Conservation (phyloP, 2,329 filamentous ascomycete genomes). For the Amylocarpus encephaloides region DNA sequence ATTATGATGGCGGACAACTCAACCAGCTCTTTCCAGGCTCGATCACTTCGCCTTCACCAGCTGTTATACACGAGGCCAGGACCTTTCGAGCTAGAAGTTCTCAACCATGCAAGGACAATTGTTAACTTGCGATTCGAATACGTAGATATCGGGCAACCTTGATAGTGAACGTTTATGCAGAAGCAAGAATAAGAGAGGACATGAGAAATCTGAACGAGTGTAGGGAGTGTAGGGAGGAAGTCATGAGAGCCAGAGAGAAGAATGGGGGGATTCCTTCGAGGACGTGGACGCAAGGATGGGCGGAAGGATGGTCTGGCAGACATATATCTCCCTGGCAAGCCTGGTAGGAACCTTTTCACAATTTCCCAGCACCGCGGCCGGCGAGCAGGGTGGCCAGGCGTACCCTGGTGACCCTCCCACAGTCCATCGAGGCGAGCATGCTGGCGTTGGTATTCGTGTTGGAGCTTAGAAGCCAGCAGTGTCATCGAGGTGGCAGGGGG, state of each 20-base stretch:
- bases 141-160: neutral
- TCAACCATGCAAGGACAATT: too few species aligned
- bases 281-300: conserved; percentile 3
- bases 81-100: neutral
- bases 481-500: neutral
- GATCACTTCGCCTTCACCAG: neutral
- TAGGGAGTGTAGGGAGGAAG: neutral
- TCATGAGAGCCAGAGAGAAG: neutral
- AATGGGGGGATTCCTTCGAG: neutral
- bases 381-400: neutral
- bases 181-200: neutral
- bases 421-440: too few species aligned
- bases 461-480: neutral
- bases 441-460: neutral
- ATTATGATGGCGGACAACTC: neutral
- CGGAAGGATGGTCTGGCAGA: conserved; percentile 2
- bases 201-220: neutral
- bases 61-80: neutral
- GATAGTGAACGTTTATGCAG: neutral
- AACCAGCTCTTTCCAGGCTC: neutral
- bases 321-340: conserved; percentile 1
- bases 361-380: conserved; percentile 2
- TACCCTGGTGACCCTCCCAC: neutral
- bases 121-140: too few species aligned
- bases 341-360: neutral